Conservation (phyloP, 441 rosid genomes). For the Codiaeum variegatum region DNA sequence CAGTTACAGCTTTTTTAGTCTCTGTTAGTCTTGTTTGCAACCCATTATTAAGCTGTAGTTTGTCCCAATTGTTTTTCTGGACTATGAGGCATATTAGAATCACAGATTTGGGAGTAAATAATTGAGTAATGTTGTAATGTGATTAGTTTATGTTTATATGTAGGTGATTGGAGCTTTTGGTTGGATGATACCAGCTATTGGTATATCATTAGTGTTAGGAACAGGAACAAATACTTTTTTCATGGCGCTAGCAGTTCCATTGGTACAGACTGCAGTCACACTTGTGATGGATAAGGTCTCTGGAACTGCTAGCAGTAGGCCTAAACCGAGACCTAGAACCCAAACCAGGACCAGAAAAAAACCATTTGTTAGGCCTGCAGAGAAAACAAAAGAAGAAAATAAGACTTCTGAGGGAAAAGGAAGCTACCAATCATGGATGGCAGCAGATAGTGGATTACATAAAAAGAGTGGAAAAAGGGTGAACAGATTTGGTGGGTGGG, state of each 20-base stretch:
- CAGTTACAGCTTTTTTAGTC: neutral
- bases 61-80: neutral
- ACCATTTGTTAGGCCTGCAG: conserved; percentile 36
- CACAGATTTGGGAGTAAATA: neutral
- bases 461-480: conserved; percentile 19
- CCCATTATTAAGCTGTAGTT: neutral
- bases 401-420: conserved; percentile 24
- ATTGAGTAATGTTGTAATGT: neutral
- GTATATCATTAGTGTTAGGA: conserved; percentile 60
- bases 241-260: conserved; percentile 86
- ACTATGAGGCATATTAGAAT: neutral
- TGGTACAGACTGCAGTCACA: conserved; percentile 60
- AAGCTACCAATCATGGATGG: conserved; percentile 64
- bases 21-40: neutral
- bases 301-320: conserved; percentile 37
- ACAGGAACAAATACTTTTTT: conserved; percentile 69
- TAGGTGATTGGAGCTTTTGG: conserved; percentile 66
- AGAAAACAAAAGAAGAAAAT: conserved; percentile 28
- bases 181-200: conserved; percentile 81
- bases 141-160: conserved; percentile 16
- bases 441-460: conserved; percentile 29
- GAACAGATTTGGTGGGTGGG: conserved; percentile 73
- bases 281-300: conserved; percentile 53
- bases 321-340: conserved; percentile 32
- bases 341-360: conserved; percentile 34